phyloP scores from a whole-genome alignment of 148 eudicot genomes.

The Chenopodium suecicum region DNA sequence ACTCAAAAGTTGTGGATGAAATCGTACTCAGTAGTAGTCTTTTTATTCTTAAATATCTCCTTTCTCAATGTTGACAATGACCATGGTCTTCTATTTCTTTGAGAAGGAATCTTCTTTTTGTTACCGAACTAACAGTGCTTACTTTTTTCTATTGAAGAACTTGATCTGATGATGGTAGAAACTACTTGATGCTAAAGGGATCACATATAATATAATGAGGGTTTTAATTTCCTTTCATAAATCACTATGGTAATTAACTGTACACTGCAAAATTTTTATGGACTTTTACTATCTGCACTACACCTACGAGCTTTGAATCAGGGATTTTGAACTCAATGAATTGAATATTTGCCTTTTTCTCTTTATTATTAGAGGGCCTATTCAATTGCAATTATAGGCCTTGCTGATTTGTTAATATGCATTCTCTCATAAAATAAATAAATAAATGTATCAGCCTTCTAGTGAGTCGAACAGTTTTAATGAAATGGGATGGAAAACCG shows the following conservation, averaged over 20 bases:
- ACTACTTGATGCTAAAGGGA: background rate
- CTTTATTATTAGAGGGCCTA: no score
- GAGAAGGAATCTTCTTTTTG: constrained; percentile 1
- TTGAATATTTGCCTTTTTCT: no score
- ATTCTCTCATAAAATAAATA: no score
- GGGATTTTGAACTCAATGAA: background rate
- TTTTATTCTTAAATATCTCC: constrained; percentile 17
- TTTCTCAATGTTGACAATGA: background rate
- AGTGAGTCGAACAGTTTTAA: background rate
- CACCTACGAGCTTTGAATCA: background rate
- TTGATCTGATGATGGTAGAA: background rate
- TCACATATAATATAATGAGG: background rate
- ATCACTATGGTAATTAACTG: background rate
- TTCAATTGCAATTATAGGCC: no score
- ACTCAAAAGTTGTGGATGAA: constrained; percentile 12
- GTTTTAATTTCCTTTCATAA: background rate
- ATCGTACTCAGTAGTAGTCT: background rate
- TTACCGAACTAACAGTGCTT: background rate
- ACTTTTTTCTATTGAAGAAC: background rate
- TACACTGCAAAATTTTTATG: constrained; percentile 8
- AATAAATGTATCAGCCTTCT: no score
- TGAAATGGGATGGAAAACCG: background rate
- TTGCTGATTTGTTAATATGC: no score
- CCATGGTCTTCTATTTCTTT: background rate
- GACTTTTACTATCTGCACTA: background rate